These are phyloP conservation scores for Hanseniaspora pseudoguilliermondii DNA, from an alignment of 805 yeast species.

Conservation along the genomic window DNA sequence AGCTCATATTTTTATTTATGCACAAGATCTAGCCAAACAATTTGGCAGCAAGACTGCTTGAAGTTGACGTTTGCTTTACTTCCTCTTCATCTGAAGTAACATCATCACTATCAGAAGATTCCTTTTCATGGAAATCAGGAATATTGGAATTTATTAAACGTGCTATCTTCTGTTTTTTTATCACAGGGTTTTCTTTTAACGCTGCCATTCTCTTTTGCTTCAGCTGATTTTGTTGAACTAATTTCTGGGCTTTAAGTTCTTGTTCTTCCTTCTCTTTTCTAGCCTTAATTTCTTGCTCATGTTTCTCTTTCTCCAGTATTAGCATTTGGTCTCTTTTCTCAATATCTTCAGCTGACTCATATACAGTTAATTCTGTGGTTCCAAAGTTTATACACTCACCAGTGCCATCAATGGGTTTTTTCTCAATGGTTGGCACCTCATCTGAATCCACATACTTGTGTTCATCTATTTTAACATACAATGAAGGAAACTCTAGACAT, in stretches of 20 bases:
- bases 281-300: neutral
- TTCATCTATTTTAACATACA: constrained; percentile 32
- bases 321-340: neutral
- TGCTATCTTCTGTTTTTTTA: neutral
- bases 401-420: constrained; percentile 2
- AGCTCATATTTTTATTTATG: neutral
- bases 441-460: constrained; percentile 22
- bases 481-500: constrained; percentile 69
- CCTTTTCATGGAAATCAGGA: constrained; percentile 4
- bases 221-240: neutral
- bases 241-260: neutral
- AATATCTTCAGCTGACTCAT: constrained; percentile 1
- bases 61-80: constrained; percentile 17
- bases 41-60: constrained; percentile 5
- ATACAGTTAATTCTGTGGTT: neutral
- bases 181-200: neutral
- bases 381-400: neutral
- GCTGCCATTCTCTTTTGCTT: neutral
- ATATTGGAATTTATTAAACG: neutral
- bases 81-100: constrained; percentile 21
- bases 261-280: constrained; percentile 19
- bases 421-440: constrained; percentile 17
- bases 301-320: neutral
- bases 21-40: neutral
- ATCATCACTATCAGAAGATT: constrained; percentile 11